Conservation (phyloP, 352 stramenopile genomes). For the Plasmopara viticola region DNA sequence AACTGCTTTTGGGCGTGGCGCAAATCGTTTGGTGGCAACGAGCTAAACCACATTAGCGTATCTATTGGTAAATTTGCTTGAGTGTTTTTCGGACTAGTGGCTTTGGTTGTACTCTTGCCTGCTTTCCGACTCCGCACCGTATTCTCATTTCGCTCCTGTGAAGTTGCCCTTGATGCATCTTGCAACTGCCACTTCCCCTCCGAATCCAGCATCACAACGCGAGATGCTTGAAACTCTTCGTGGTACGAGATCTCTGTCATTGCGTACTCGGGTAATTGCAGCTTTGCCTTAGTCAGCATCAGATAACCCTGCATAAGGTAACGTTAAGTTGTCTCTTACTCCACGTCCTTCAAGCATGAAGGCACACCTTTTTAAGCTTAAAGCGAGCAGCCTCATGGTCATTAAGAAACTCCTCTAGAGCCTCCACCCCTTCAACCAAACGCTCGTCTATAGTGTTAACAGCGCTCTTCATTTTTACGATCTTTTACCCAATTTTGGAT, state of each 20-base stretch:
- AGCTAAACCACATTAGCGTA: constrained; percentile 68
- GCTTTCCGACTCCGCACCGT: constrained; percentile 14
- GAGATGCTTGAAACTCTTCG: constrained; percentile 41
- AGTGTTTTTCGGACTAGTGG: background rate
- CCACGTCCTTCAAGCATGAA: background rate
- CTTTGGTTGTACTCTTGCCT: background rate
- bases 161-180: constrained; percentile 3
- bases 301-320: constrained; percentile 44
- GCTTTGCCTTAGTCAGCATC: constrained; percentile 57
- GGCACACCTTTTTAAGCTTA: constrained; percentile 51
- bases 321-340: constrained; percentile 6
- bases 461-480: constrained; percentile 2
- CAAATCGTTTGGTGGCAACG: constrained; percentile 57
- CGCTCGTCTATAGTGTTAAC: constrained; percentile 21
- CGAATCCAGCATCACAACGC: constrained; percentile 15
- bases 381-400: constrained; percentile 38
- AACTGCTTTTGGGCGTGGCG: constrained; percentile 60
- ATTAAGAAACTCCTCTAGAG: constrained; percentile 43
- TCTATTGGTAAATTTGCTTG: background rate
- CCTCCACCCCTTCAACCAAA: constrained; percentile 36
- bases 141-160: background rate
- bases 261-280: constrained; percentile 39
- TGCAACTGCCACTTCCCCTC: constrained; percentile 22
- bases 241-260: constrained; percentile 60
- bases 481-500: too few relatives aligned